Evolutionary conservation across 495 filamentous ascomycete species (phyloP), one percentile per base, ranked within the genome.

Genomic region (Aspergillus kassunensis): DNA sequence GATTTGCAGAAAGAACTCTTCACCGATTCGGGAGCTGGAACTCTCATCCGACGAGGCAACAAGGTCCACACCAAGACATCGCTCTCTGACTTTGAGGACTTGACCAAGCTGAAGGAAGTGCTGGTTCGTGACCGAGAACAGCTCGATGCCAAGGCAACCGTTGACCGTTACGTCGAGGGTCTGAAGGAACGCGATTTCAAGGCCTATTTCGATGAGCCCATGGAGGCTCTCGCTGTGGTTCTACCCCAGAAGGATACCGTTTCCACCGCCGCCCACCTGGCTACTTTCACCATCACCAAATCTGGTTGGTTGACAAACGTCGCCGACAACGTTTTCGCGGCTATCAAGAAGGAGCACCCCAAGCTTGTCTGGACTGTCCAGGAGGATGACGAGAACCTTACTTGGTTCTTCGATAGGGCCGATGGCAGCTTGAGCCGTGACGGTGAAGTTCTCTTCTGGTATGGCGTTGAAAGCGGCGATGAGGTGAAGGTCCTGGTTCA

Each of bases 401-500:
- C 88, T 23, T 98, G 93, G 93, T 97, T 97, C 76, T 96, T 95
- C 56, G 92, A 96, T 72, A 96, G 96, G 77, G 87, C 93, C 8
- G 89, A 96, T 53, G 95, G 95, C 41, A 95, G 88, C 69, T 75
- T 97, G 52, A 88, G 87, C 39, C 80, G 83, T 27, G 81, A 89
- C 44, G 90, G 89, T 47, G 85, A 95, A 60, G 89, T 97, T 30
- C 85, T 97, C 66, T 97, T 97, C 77, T 98, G 93, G 90, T 96
- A 93, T 63, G 93, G 93, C 29, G 82, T 93, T 49, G 88, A 91
- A 58, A 84, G 78, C 46, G 82, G 86, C n/a, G 84, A 90, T 41
- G 89, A 96, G 66, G 84, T 96, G 18, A 86, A 88, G 63, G 77
- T 87, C 58, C 76, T 97, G 52, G 95, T 97, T 74, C 82, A 83